phyloP scores from a whole-genome alignment of 139 green algal genomes.

The Zygnema cylindricum region DNA sequence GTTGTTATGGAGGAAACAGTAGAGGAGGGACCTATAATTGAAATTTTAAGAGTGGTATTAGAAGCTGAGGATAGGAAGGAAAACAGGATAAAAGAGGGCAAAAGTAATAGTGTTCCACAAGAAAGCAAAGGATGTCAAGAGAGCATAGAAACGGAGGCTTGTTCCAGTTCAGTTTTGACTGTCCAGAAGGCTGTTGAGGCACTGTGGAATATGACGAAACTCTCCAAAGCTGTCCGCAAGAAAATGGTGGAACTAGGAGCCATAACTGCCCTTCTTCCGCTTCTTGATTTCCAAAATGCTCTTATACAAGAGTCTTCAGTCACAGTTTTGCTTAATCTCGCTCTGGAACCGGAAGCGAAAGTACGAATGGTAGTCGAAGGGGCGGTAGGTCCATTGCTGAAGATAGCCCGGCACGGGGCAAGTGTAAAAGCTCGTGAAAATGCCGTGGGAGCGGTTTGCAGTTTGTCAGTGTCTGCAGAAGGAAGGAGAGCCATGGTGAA shows the following conservation, averaged over 20 bases:
- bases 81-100: no score
- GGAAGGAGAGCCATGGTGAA: neutral
- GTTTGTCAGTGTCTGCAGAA: neutral
- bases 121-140: no score
- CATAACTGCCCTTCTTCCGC: neutral
- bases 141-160: no score
- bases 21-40: no score
- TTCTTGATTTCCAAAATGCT: neutral
- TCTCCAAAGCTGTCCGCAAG: neutral
- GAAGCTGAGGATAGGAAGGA: no score
- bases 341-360: conserved; percentile 21
- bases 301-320: neutral
- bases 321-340: conserved; percentile 31
- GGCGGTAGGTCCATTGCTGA: neutral
- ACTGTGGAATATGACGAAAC: neutral
- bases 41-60: no score
- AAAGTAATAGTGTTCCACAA: no score
- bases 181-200: neutral
- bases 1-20: no score
- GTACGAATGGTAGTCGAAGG: conserved; percentile 29
- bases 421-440: conserved; percentile 10
- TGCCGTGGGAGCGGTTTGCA: conserved; percentile 1
- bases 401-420: neutral
- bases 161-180: no score
- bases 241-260: conserved; percentile 4